Evolutionary conservation across 257 asterid genomes (phyloP), one percentile per base, ranked within the genome.

Genomic region (Ehretia macrophylla): DNA sequence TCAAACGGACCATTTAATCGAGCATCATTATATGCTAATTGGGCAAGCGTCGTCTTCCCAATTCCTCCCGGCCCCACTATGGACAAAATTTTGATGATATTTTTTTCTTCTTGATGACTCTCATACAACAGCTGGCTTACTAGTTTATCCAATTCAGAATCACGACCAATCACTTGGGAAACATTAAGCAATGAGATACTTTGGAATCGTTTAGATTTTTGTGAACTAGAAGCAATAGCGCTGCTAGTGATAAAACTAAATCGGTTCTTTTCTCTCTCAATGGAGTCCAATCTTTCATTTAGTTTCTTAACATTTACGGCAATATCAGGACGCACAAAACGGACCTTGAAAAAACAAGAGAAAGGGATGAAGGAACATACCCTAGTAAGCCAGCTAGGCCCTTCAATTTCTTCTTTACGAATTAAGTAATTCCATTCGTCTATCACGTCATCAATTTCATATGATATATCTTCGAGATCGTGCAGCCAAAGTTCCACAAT

Each of bases 41-140:
- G 70, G 11, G 77, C 73, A 16, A 67, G 38, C 9, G 73, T 62
- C 10, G 67, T 72, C 44, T 72, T 72, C n/a, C 73, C 70, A 35
- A 67, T 55, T 21, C 73, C 73, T 50, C 69, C 73, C 44, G 56
- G 60, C 27, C 77, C 77, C 38, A 67, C 73, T 5, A 47, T 47
- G n/a, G 51, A 47, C 20, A 47, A 6, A 9, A 47, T 10, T 16
- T 47, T 11, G 50, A 13, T 12, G 4, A 14, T 1, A 45, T 22
- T 21, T 27, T 44, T 59, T 42, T 32, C 23, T 8, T 42, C 56
- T 19, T 5, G 19, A 45, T 16, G 14, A 44, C 5, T 12, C 19
- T 35, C 67, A 46, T 60, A 14, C 50, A 45, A 10, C 59, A 74
- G 19, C 53, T 56, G 59, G 44, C 32, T 37, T 11, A 65, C 20